Evolutionary conservation across 148 eudicot genomes (phyloP).

Genomic region (Rhododendron mucronatum): DNA sequence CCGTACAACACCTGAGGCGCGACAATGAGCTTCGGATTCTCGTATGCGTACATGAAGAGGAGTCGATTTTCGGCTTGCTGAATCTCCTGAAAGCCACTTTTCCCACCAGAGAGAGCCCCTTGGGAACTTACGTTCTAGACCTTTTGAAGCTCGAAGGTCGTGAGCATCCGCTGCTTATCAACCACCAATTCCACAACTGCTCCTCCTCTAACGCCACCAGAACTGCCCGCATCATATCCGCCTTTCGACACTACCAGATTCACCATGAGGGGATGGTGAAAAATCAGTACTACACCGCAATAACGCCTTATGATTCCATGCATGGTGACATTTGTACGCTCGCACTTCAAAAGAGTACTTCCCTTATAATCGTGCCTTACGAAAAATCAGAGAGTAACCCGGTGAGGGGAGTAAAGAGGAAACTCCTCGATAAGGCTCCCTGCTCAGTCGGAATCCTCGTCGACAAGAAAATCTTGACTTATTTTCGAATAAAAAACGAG

Average conservation of each 20-base stretch:
- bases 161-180: not conserved
- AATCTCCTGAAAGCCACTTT: not conserved
- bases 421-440: not conserved
- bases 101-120: not conserved
- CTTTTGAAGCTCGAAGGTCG: not conserved
- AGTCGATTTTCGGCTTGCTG: not conserved
- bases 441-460: conserved; percentile 5
- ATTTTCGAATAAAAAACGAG: not conserved
- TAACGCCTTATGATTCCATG: conserved; percentile 3
- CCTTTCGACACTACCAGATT: not conserved
- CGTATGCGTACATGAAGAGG: not conserved
- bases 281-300: not conserved
- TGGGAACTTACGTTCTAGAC: not conserved
- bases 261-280: not conserved
- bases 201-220: not conserved
- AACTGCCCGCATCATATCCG: not conserved
- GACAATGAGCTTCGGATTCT: conserved; percentile 5
- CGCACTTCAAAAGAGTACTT: not conserved
- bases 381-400: not conserved
- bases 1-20: not conserved
- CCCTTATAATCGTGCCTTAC: not conserved
- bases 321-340: not conserved
- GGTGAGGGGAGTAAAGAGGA: not conserved
- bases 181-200: conserved; percentile 2
- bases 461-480: not conserved